phyloP scores from a whole-genome alignment of 2,329 filamentous ascomycete genomes.

The Fusarium chlamydosporum region DNA sequence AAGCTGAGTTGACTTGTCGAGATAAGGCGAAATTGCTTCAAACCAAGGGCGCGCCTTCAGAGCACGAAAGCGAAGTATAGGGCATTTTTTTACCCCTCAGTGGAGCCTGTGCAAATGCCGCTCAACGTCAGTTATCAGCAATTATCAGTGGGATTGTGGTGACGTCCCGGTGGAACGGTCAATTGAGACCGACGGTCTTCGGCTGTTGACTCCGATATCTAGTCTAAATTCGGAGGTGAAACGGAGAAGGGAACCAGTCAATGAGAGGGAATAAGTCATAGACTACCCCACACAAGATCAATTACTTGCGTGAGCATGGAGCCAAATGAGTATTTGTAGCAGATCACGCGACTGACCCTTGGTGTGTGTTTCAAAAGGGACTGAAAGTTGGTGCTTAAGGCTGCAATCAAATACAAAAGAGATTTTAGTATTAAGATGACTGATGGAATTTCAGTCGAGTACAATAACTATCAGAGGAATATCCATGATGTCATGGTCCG shows the following conservation, averaged over 20 bases:
- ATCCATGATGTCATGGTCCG: no score
- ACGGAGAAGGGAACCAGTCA: not conserved
- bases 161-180: constrained; percentile 5
- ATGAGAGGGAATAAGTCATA: not conserved
- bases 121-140: not conserved
- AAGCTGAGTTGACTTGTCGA: not conserved
- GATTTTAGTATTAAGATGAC: no score
- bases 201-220: constrained; percentile 2
- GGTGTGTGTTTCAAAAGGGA: no score
- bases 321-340: no score
- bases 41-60: constrained; percentile 1
- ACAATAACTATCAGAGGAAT: no score
- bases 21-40: not conserved
- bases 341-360: no score
- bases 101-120: not conserved
- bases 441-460: no score
- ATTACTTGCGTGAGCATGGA: no score
- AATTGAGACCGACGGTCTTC: constrained; percentile 3
- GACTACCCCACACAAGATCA: not conserved
- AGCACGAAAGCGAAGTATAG: not conserved
- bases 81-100: not conserved
- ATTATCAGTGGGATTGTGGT: not conserved
- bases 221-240: not conserved
- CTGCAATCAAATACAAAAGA: rapidly evolving
- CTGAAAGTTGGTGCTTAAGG: not conserved